phyloP scores from a whole-genome alignment of 148 eudicot species.

The Silene uniflora region DNA sequence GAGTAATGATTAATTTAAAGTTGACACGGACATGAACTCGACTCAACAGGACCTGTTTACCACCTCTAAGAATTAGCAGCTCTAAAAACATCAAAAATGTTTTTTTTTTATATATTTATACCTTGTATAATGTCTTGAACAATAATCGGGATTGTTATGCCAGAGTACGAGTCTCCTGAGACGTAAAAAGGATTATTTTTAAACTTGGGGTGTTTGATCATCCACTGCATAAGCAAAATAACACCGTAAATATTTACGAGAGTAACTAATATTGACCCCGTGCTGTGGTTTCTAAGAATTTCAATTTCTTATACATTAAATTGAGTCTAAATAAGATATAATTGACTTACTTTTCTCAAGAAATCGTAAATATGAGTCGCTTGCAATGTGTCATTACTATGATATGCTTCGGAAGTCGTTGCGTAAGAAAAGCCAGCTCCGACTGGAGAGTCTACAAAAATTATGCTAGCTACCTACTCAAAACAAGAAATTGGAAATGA shows the following conservation, averaged over 20 bases:
- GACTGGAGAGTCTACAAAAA: conserved; percentile 56
- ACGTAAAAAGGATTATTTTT: neutral
- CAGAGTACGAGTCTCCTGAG: neutral
- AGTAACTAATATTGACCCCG: too few relatives aligned
- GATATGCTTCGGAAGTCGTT: conserved; percentile 29
- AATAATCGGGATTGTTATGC: neutral
- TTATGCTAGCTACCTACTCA: conserved; percentile 52
- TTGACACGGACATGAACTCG: too few relatives aligned
- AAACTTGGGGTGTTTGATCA: neutral
- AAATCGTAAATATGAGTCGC: conserved; percentile 37
- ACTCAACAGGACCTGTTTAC: too few relatives aligned
- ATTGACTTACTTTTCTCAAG: conserved; percentile 21
- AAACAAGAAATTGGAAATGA: too few relatives aligned
- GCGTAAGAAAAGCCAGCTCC: conserved; percentile 74
- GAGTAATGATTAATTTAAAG: too few relatives aligned
- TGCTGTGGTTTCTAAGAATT: too few relatives aligned
- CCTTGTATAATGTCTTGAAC: neutral
- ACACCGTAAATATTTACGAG: too few relatives aligned
- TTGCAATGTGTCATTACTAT: conserved; percentile 35
- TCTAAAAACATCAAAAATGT: too few relatives aligned
- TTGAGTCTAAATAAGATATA: too few relatives aligned
- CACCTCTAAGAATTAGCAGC: too few relatives aligned
- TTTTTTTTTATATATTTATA: neutral
- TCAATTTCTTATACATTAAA: too few relatives aligned
- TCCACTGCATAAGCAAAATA: neutral